Evolutionary conservation across 495 filamentous ascomycete genomes (phyloP).

Genomic region (Penicillium steckii): DNA sequence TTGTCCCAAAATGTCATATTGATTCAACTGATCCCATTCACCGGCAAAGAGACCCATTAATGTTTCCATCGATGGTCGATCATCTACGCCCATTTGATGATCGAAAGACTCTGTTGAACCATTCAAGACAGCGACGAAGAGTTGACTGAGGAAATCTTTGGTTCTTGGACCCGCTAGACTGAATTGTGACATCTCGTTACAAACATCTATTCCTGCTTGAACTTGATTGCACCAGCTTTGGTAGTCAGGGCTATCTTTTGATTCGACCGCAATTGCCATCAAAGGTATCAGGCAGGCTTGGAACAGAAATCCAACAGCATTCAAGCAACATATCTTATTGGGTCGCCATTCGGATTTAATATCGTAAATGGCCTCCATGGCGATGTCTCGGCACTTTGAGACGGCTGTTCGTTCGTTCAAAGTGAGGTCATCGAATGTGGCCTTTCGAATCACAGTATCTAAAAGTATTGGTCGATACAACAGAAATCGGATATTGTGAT

Average conservation of each 20-base stretch:
- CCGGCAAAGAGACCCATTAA: conserved; percentile 5
- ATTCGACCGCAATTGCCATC: conserved; percentile 2
- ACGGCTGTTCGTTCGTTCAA: conserved; percentile 59
- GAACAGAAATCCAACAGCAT: conserved; percentile 70
- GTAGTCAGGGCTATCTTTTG: neutral
- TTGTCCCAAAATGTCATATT: neutral
- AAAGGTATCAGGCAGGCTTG: conserved; percentile 66
- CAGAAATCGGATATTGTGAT: conserved; percentile 68
- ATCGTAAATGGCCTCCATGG: conserved; percentile 62
- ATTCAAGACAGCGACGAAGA: conserved; percentile 4
- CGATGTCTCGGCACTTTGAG: conserved; percentile 58
- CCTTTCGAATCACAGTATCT: conserved; percentile 55
- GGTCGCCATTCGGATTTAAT: conserved; percentile 55
- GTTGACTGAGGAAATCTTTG: conserved; percentile 2
- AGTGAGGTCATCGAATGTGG: conserved; percentile 40
- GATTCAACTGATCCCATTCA: conserved; percentile 7
- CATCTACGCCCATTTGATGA: neutral
- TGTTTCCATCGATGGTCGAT: neutral
- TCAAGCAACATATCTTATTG: conserved; percentile 69
- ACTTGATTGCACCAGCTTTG: conserved; percentile 11
- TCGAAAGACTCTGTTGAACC: neutral
- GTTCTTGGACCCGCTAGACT: conserved; percentile 8
- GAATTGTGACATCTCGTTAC: conserved; percentile 9
- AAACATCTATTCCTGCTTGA: conserved; percentile 5
- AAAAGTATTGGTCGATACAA: conserved; percentile 65